Evolutionary conservation across 306 rosid genomes (phyloP).

Genomic region (Bauhinia variegata): DNA sequence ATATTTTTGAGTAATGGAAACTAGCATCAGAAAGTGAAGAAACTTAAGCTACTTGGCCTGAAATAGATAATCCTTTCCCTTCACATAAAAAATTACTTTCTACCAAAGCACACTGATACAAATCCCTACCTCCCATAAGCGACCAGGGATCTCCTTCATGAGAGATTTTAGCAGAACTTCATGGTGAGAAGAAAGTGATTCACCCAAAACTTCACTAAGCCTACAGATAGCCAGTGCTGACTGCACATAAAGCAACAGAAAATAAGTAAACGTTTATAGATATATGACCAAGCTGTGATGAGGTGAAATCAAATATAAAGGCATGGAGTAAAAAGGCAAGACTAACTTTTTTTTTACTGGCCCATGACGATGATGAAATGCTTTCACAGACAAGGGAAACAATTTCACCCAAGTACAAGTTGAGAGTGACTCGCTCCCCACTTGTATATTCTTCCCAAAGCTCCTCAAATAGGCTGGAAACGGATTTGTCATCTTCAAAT

Average conservation of each 20-base stretch:
- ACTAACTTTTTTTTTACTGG: conserved; percentile 79
- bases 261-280: conserved; percentile 33
- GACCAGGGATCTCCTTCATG: conserved; percentile 90
- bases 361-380: conserved; percentile 84
- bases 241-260: conserved; percentile 53
- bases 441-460: conserved; percentile 97
- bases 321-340: conserved; percentile 23
- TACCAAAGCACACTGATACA: conserved; percentile 20
- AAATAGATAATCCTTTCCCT: conserved; percentile 7
- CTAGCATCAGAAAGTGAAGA: neutral
- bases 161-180: conserved; percentile 73
- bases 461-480: conserved; percentile 82
- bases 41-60: conserved; percentile 13
- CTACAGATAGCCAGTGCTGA: conserved; percentile 82
- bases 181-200: conserved; percentile 73
- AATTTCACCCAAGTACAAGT: conserved; percentile 77
- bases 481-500: conserved; percentile 80
- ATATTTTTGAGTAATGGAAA: conserved; percentile 16
- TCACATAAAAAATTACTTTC: conserved; percentile 28
- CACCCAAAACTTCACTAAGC: conserved; percentile 94
- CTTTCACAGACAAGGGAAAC: conserved; percentile 76
- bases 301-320: conserved; percentile 24
- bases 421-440: conserved; percentile 87
- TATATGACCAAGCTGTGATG: conserved; percentile 19
- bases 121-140: conserved; percentile 86